These are phyloP conservation scores for Desmodesmus armatus DNA, from an alignment of 139 green algal species.

Conservation along the genomic window DNA sequence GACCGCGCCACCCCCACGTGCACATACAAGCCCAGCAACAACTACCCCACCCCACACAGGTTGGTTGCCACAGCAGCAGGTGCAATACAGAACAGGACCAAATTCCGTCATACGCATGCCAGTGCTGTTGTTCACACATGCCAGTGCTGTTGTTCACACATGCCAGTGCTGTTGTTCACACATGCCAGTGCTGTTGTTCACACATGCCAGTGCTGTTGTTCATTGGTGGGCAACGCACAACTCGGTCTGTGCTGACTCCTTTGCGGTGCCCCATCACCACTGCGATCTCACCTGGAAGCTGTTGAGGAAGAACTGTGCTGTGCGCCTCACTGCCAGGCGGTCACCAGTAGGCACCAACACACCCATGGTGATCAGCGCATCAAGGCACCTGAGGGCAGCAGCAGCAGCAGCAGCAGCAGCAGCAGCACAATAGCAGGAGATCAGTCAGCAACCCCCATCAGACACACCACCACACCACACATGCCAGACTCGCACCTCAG, in stretches of 20 bases:
- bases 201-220: not conserved
- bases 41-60: not conserved
- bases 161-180: too few species aligned
- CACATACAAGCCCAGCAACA: not conserved
- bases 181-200: too few species aligned
- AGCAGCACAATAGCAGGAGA: too few species aligned
- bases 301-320: constrained; percentile 97
- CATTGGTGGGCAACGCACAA: too few species aligned
- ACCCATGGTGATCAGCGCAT: constrained; percentile 86
- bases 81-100: not conserved
- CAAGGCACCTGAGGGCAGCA: constrained; percentile 73
- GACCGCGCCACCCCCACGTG: not conserved
- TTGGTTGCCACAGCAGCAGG: not conserved
- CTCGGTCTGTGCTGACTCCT: too few species aligned
- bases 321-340: constrained; percentile 88
- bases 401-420: not conserved
- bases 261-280: not conserved
- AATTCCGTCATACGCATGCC: too few species aligned
- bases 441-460: too few species aligned
- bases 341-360: constrained; percentile 88
- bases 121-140: too few species aligned
- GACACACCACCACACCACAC: not conserved
- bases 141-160: too few species aligned
- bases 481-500: too few species aligned
- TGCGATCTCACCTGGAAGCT: constrained; percentile 79